Conservation (phyloP, 1,284 basidiomycete genomes). For the Volvariella volvacea region DNA sequence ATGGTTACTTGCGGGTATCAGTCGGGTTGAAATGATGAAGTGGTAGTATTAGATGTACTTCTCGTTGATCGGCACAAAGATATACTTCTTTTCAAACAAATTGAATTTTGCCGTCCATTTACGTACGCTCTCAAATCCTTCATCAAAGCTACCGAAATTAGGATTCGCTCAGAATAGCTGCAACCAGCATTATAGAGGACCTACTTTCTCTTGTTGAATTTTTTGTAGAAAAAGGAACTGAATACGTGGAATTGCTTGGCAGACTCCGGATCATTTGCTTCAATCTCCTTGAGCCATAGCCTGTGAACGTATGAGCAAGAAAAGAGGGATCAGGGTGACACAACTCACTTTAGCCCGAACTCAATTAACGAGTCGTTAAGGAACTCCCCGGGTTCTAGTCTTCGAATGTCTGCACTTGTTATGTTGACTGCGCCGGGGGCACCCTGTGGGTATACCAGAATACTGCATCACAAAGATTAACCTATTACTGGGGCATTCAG, state of each 20-base stretch:
- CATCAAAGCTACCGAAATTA: slow-evolving; percentile 38
- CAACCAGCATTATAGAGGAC: slow-evolving; percentile 15
- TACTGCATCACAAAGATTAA: slow-evolving; percentile 23
- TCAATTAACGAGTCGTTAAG: slow-evolving; percentile 96
- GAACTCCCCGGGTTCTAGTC: slow-evolving; percentile 74
- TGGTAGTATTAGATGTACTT: slow-evolving; percentile 49
- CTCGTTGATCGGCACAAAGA: slow-evolving; percentile 97
- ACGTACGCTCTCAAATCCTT: slow-evolving; percentile 78
- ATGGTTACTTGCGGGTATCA: slow-evolving; percentile 50
- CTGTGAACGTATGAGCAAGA: slow-evolving; percentile 28
- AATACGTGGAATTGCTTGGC: slow-evolving; percentile 84
- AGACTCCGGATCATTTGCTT: slow-evolving; percentile 46
- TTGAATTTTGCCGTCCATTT: slow-evolving; percentile 93
- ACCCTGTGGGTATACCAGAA: slow-evolving; percentile 69
- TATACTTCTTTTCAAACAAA: slow-evolving; percentile 86
- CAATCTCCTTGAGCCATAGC: slow-evolving; percentile 58
- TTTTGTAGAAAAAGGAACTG: slow-evolving; percentile 97
- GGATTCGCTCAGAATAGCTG: slow-evolving; percentile 3
- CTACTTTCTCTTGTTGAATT: slow-evolving; percentile 72
- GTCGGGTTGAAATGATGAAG: slow-evolving; percentile 5
- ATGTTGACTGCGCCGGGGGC: slow-evolving; percentile 72
- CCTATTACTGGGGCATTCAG: slow-evolving; percentile 4
- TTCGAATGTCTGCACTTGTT: slow-evolving; percentile 68
- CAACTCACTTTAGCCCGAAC: slow-evolving; percentile 81
- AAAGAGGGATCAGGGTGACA: not conserved